phyloP scores from a whole-genome alignment of 805 yeast genomes.

The Metschnikowia kofuensis region DNA sequence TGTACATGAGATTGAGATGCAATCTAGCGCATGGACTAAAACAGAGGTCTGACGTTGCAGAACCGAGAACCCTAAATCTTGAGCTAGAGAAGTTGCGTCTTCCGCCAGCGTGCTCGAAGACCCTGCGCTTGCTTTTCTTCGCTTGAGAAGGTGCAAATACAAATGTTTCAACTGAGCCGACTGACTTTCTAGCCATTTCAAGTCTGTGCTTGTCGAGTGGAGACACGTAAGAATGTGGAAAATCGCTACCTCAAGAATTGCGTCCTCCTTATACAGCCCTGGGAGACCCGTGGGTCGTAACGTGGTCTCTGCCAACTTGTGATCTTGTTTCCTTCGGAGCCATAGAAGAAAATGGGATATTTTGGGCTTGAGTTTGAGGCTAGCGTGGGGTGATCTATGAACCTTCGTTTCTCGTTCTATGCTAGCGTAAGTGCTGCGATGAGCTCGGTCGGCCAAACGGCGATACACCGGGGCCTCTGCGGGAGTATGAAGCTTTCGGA shows the following conservation, averaged over 20 bases:
- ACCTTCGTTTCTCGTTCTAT: conserved; percentile 13
- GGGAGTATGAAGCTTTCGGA: not conserved
- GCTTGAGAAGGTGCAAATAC: not conserved
- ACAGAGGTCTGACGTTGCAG: not conserved
- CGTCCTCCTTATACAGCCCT: conserved; percentile 2
- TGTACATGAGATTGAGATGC: conserved; percentile 8
- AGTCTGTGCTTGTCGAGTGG: conserved; percentile 6
- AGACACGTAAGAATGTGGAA: conserved; percentile 16
- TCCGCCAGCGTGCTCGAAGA: not conserved
- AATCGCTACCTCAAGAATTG: conserved; percentile 12
- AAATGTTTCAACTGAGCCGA: conserved; percentile 5
- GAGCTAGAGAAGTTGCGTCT: not conserved
- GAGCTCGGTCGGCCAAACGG: conserved; percentile 19
- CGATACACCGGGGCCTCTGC: conserved; percentile 9
- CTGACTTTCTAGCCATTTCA: conserved; percentile 12
- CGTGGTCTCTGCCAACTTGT: conserved; percentile 1
- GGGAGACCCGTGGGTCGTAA: conserved; percentile 7
- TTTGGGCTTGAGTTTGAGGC: conserved; percentile 11
- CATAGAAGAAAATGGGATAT: conserved; percentile 16
- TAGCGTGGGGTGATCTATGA: conserved; percentile 2
- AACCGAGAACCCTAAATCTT: not conserved
- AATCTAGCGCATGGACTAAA: not conserved
- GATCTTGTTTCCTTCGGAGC: conserved; percentile 14
- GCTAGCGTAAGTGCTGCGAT: conserved; percentile 17
- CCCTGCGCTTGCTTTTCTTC: not conserved